Conservation (phyloP, 352 stramenopile genomes). For the Globisporangium spinosum region DNA sequence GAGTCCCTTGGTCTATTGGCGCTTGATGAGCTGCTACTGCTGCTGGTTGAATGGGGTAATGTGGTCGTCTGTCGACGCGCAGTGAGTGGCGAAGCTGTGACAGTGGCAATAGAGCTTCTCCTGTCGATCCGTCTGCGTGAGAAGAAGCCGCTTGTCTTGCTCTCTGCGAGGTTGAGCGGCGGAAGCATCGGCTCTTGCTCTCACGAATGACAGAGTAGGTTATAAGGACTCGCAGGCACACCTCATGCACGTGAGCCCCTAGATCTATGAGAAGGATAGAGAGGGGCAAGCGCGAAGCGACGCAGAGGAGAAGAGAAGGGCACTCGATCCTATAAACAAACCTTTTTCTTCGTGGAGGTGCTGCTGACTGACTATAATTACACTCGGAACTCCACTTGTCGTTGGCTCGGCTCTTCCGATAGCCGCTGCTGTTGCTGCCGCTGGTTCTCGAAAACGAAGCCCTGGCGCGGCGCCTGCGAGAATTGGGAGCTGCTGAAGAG, state of each 20-base stretch:
- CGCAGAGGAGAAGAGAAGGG: background rate
- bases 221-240: background rate
- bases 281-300: background rate
- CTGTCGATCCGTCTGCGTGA: conserved; percentile 27
- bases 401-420: background rate
- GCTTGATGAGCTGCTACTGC: background rate
- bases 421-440: background rate
- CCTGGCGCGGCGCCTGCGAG: background rate
- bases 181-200: conserved; percentile 28
- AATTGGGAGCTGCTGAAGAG: conserved; percentile 50
- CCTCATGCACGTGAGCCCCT: background rate
- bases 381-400: background rate
- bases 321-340: background rate
- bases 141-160: conserved; percentile 38
- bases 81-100: background rate
- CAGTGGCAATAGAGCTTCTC: conserved; percentile 9
- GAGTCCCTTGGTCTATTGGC: background rate
- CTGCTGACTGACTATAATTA: background rate
- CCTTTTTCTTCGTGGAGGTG: background rate
- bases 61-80: background rate
- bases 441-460: background rate
- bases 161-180: conserved; percentile 35
- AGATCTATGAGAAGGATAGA: background rate
- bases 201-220: background rate
- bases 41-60: background rate